A percentile compares a stretch with the other conserved stretches of the same genome.
These are phyloP conservation scores for Hypoxylon lienhwacheense DNA, from an alignment of 495 filamentous ascomycete species.

Conservation along the genomic window DNA sequence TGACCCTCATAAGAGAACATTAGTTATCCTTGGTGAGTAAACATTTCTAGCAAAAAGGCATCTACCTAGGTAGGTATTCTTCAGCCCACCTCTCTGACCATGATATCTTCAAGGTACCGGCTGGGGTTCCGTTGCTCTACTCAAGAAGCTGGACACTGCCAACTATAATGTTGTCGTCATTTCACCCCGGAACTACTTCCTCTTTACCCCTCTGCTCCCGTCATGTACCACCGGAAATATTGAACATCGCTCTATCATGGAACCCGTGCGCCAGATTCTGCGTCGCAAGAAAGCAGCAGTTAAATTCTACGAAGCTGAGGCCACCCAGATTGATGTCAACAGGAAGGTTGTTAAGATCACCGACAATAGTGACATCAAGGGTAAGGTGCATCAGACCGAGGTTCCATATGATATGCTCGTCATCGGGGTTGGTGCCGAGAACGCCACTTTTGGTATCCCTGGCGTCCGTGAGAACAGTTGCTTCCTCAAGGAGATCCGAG, in stretches of 20 bases:
- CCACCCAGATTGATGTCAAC: slow-evolving; percentile 93
- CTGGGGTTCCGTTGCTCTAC: slow-evolving; percentile 93
- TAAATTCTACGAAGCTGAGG: slow-evolving; percentile 97
- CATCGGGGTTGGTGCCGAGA: slow-evolving; percentile 94
- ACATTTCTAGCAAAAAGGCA: slow-evolving; percentile 1
- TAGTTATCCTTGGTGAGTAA: slow-evolving; percentile 87
- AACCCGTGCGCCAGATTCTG: slow-evolving; percentile 92
- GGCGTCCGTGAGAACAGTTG: slow-evolving; percentile 94
- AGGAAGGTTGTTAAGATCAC: slow-evolving; percentile 83
- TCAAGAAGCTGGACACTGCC: slow-evolving; percentile 97
- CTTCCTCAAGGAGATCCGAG: slow-evolving; percentile 97
- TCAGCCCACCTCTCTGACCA: slow-evolving; percentile 8
- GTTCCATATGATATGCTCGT: slow-evolving; percentile 98
- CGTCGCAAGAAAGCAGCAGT: slow-evolving; percentile 88
- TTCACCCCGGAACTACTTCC: slow-evolving; percentile 98
- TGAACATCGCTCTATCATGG: slow-evolving; percentile 99
- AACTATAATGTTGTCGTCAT: slow-evolving; percentile 98
- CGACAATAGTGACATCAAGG: slow-evolving; percentile 92
- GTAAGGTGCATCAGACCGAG: slow-evolving; percentile 77
- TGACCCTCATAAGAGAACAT: slow-evolving; percentile 91
- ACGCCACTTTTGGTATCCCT: slow-evolving; percentile 96
- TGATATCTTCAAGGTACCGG: slow-evolving; percentile 58
- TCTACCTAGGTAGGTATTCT: too few species aligned
- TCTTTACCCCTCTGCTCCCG: slow-evolving; percentile 95
- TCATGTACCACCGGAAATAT: slow-evolving; percentile 96